phyloP scores from a whole-genome alignment of 176 grass and related monocot genomes.

The Oryza punctata region DNA sequence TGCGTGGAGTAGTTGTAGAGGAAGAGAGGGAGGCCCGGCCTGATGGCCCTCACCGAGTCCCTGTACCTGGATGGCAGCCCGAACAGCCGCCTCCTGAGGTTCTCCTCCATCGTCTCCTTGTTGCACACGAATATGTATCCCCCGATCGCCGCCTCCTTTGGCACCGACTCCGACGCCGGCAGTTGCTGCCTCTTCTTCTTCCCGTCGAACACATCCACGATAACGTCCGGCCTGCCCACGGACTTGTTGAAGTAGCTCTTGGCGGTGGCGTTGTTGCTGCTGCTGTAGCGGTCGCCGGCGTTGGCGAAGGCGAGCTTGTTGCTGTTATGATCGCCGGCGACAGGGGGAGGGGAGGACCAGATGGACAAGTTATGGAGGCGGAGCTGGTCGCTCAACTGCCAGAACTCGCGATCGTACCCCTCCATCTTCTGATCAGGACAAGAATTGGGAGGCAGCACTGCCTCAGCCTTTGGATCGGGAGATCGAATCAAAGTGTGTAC shows the following conservation, averaged over 20 bases:
- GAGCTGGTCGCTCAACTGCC: slow-evolving; percentile 97
- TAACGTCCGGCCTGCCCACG: slow-evolving; percentile 48
- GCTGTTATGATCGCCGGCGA: background rate
- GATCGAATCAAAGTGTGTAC: no score
- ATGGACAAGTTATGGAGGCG: slow-evolving; percentile 88
- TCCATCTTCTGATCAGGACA: slow-evolving; percentile 38
- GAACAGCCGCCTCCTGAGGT: slow-evolving; percentile 89
- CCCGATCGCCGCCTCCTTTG: slow-evolving; percentile 69
- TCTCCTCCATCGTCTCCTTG: slow-evolving; percentile 99
- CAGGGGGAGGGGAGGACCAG: slow-evolving; percentile 40
- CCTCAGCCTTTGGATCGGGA: no score
- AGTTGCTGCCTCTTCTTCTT: slow-evolving; percentile 61
- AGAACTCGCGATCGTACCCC: slow-evolving; percentile 69
- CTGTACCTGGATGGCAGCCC: slow-evolving; percentile 89
- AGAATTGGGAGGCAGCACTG: no score
- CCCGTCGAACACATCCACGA: background rate
- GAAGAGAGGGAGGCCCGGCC: slow-evolving; percentile 90
- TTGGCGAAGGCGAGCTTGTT: slow-evolving; percentile 64
- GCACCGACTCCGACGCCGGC: slow-evolving; percentile 81
- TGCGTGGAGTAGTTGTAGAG: slow-evolving; percentile 99
- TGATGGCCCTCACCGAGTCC: slow-evolving; percentile 88
- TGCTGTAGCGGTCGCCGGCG: no score
- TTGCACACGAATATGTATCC: slow-evolving; percentile 99
- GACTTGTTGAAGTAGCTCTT: slow-evolving; percentile 89
- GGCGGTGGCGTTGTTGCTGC: background rate